Conservation (phyloP, 257 asterid genomes). For the Striga asiatica region DNA sequence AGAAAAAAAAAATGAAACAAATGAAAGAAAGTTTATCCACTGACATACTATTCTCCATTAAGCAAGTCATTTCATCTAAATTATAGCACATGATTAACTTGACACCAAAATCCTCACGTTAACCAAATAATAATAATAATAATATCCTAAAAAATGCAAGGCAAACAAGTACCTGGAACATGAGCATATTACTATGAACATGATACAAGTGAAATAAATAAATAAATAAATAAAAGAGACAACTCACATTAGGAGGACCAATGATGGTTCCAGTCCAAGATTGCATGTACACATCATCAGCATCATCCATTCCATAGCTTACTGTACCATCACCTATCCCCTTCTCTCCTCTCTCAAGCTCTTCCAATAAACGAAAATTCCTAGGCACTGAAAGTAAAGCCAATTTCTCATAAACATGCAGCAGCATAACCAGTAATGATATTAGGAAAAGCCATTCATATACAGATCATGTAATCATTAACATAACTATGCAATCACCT, state of each 20-base stretch:
- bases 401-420: not conserved
- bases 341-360: slow-evolving; percentile 87
- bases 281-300: slow-evolving; percentile 76
- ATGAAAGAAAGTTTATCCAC: not conserved
- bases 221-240: not conserved
- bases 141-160: too few species aligned
- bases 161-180: not conserved
- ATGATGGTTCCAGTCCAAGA: slow-evolving; percentile 90
- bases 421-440: not conserved
- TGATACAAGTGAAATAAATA: too few species aligned
- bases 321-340: slow-evolving; percentile 92
- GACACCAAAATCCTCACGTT: too few species aligned
- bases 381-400: slow-evolving; percentile 50
- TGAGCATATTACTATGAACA: not conserved
- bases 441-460: too few species aligned
- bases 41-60: too few species aligned
- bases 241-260: slow-evolving; percentile 77
- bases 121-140: too few species aligned
- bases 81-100: too few species aligned
- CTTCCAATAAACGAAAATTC: slow-evolving; percentile 74
- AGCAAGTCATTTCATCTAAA: not conserved
- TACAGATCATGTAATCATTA: too few species aligned
- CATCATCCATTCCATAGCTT: slow-evolving; percentile 87
- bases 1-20: not conserved
- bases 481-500: too few species aligned